Percentiles rank a stretch among this genome's conserved stretches.
Conservation (phyloP, 2,329 filamentous ascomycete species). For the Phyllosticta citrichinensis region DNA sequence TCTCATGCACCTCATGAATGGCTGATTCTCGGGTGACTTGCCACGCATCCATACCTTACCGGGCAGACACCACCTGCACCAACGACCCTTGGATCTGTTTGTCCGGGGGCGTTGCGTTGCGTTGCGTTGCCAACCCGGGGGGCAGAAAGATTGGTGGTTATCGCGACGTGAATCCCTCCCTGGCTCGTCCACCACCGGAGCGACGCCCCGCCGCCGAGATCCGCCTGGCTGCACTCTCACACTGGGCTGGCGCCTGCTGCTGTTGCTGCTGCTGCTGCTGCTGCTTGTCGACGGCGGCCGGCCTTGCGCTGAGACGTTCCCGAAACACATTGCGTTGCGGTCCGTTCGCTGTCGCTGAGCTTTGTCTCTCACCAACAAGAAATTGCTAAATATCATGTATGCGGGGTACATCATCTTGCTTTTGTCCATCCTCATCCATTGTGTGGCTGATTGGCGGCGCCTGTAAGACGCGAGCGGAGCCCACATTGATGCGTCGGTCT, state of each 20-base stretch:
- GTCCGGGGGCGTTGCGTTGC: background rate
- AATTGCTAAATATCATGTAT: background rate
- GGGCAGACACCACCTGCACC: background rate
- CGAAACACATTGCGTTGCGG: conserved; percentile 4
- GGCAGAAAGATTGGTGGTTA: background rate
- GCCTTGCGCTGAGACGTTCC: conserved; percentile 1
- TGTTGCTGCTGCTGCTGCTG: background rate
- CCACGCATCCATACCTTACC: background rate
- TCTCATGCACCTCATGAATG: background rate
- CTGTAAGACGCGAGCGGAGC: background rate
- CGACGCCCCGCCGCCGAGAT: conserved; percentile 9
- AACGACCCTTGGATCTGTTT: background rate
- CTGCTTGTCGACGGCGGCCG: background rate
- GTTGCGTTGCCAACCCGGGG: background rate
- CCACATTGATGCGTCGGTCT: background rate
- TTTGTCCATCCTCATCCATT: background rate
- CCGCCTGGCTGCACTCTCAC: background rate
- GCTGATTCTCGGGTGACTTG: background rate
- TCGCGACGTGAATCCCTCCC: background rate
- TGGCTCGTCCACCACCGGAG: background rate
- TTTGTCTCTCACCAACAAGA: background rate
- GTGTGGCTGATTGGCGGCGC: background rate
- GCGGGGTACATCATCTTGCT: background rate
- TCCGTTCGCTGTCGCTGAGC: background rate
- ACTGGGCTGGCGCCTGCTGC: background rate